Base-by-base conservation (phyloP, 331 rosid species). In the Malus hybrid region DNA sequence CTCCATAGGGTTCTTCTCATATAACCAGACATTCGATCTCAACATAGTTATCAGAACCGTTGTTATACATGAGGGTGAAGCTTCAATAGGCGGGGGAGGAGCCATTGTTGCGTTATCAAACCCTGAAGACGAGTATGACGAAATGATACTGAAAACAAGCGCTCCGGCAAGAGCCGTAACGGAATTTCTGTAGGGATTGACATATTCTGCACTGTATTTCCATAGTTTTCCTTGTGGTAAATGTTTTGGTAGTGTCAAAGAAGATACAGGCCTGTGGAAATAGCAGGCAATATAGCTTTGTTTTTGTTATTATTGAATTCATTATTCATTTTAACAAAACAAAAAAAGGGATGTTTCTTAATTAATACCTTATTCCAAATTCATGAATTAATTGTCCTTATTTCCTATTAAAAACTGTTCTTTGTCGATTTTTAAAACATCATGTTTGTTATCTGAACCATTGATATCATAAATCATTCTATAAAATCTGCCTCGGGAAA, bases 1-100 rank as follows among this genome's bases (percentile, higher is more conserved):
- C 4, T 87, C 90, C 83, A 90, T 94, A 50, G 97, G 99, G 24
- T 95, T 83, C 53, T 88, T 94, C 81, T 94, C 99, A 5, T 94
- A 92, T 74, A 88, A 90, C 68, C 90, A 90, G 79, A 90, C 97
- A 24, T 94, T 94, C 66, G 99, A 94, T 92, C 89, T 94, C 24
- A 94, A 94, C 76, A 92, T 94, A 73, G 99, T 92, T 52, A 94
- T 94, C 80, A 86, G 99, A 86, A 94, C 99, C 14, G 82, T 92
- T 29, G 86, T 94, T 62, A 66, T 94, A 77, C 93, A 88, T 28
- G 82, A 86, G 71, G 93, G 90, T 71, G 96, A 94, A 78, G 99
- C 96, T 79, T 92, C 99, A 19, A 90, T 92, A 18, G 99, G 99
- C 72, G 99, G 96, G 26, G 99, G 99, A 81, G 99, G 99, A 48